Conservation (phyloP, 805 yeast species). For the Kockiozyma suomiensis region DNA sequence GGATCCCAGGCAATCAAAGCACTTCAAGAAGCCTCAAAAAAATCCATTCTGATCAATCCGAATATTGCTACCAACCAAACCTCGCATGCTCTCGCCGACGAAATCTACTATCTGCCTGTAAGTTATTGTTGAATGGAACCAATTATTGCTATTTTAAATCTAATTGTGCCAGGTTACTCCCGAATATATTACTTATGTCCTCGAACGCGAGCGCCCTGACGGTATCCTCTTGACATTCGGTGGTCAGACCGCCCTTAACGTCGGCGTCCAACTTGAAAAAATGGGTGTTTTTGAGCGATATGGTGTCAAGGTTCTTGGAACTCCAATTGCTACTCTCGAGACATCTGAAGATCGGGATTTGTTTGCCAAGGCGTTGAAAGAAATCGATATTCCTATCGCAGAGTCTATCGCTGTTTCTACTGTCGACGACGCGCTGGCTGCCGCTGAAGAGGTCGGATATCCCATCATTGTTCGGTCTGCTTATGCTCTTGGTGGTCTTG, state of each 20-base stretch:
- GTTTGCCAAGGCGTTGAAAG: slow-evolving; percentile 92
- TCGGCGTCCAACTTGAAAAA: slow-evolving; percentile 91
- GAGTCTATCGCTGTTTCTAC: slow-evolving; percentile 94
- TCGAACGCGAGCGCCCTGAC: slow-evolving; percentile 95
- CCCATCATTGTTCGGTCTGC: slow-evolving; percentile 98
- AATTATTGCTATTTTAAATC: background rate
- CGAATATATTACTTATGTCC: slow-evolving; percentile 91
- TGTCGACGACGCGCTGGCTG: slow-evolving; percentile 88
- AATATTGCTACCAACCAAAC: slow-evolving; percentile 99
- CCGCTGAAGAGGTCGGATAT: slow-evolving; percentile 86
- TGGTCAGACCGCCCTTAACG: slow-evolving; percentile 97
- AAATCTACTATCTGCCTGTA: slow-evolving; percentile 88
- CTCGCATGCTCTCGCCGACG: slow-evolving; percentile 96
- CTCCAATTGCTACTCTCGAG: slow-evolving; percentile 93
- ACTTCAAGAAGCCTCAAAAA: slow-evolving; percentile 94
- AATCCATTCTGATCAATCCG: slow-evolving; percentile 93
- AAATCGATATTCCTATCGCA: slow-evolving; percentile 94
- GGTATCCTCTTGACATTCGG: slow-evolving; percentile 96
- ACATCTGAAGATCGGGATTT: slow-evolving; percentile 97
- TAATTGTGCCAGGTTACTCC: slow-evolving; percentile 60
- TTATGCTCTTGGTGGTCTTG: slow-evolving; percentile 94
- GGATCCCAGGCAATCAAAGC: slow-evolving; percentile 99
- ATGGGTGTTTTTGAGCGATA: slow-evolving; percentile 91
- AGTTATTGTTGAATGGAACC: background rate
- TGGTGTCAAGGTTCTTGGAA: slow-evolving; percentile 92